A percentile compares a stretch with the other conserved stretches of the same genome.
Evolutionary conservation across 352 stramenopile species (phyloP).

Genomic region (Globisporangium canariense): DNA sequence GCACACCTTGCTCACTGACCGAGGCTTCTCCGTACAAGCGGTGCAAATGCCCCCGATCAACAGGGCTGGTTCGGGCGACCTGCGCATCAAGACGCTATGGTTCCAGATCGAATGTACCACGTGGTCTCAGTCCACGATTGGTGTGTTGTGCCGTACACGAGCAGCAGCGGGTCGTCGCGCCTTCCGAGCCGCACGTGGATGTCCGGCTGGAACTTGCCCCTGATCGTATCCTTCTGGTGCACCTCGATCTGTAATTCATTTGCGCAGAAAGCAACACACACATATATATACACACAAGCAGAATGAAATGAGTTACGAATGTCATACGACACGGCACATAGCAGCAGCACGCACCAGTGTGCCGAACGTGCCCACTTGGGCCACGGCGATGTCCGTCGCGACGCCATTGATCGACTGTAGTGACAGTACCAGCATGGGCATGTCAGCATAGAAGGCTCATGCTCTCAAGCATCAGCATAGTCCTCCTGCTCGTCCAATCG

Average conservation of each 20-base stretch:
- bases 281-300: not conserved
- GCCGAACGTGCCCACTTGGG: conserved; percentile 3
- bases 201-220: conserved; percentile 54
- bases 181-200: conserved; percentile 58
- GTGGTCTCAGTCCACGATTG: not conserved
- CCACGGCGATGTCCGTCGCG: conserved; percentile 65
- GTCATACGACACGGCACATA: not conserved
- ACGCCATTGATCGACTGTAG: conserved; percentile 71
- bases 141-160: conserved; percentile 50
- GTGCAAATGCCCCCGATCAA: not conserved
- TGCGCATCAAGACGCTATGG: not conserved
- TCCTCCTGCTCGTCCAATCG: not conserved
- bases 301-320: not conserved
- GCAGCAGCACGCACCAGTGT: not conserved
- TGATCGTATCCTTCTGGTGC: conserved; percentile 72
- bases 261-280: not conserved
- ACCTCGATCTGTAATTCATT: conserved; percentile 49
- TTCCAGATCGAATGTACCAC: not conserved
- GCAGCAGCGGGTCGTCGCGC: conserved; percentile 75
- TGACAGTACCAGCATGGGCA: not conserved
- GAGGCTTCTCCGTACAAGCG: not conserved
- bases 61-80: not conserved
- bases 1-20: not conserved
- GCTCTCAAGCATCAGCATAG: no score
- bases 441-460: no score